Evolutionary conservation across 73 alveolate species (phyloP).

Genomic region (Paramecium bursaria): DNA sequence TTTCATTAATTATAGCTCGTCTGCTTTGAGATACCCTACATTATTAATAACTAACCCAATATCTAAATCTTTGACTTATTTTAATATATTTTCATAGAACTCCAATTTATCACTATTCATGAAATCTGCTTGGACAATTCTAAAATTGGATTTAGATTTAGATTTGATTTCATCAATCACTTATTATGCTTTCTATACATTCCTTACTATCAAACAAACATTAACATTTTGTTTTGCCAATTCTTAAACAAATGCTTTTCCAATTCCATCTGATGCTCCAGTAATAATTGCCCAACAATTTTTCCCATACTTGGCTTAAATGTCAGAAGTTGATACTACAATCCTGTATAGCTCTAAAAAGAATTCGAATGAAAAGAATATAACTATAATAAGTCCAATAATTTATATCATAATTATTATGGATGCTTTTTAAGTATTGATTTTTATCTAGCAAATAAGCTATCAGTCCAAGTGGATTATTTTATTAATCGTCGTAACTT

Average conservation of each 20-base stretch:
- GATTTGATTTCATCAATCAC: not conserved
- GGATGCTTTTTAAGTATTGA: too few relatives aligned
- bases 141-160: not conserved
- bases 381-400: not conserved
- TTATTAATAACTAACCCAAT: conserved; percentile 38
- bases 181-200: conserved; percentile 29
- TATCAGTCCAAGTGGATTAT: conserved; percentile 11
- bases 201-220: conserved; percentile 73
- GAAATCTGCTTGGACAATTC: conserved; percentile 23
- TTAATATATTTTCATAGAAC: conserved; percentile 6
- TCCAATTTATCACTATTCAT: not conserved
- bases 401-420: not conserved
- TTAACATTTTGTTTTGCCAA: conserved; percentile 76
- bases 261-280: conserved; percentile 83
- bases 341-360: conserved; percentile 11
- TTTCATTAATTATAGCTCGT: not conserved
- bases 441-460: not conserved
- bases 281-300: conserved; percentile 72
- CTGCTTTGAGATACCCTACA: conserved; percentile 9
- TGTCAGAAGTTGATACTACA: not conserved
- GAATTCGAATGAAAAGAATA: not conserved
- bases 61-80: conserved; percentile 8
- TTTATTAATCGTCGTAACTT: not conserved
- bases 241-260: conserved; percentile 73
- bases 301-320: not conserved